Conservation (phyloP, 139 green algal species). For the Microglena sp. region DNA sequence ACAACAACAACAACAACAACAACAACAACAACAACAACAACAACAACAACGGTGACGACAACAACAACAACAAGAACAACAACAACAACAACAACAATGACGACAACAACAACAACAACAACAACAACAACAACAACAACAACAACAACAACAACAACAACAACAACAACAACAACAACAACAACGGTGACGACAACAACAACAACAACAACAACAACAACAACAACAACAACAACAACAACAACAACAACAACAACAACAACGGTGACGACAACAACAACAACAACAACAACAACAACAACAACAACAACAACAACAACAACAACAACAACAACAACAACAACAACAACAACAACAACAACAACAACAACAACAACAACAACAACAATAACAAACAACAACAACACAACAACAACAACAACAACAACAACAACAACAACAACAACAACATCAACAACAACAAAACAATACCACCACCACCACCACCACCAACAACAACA, state of each 20-base stretch:
- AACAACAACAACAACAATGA: not conserved
- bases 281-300: too few relatives aligned
- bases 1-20: not conserved
- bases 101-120: not conserved
- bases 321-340: too few relatives aligned
- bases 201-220: too few relatives aligned
- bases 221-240: too few relatives aligned
- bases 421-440: too few relatives aligned
- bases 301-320: too few relatives aligned
- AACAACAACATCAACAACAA: not conserved
- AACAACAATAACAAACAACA: too few relatives aligned
- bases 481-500: too few relatives aligned
- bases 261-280: too few relatives aligned
- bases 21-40: not conserved
- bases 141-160: not conserved
- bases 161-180: not conserved
- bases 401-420: too few relatives aligned
- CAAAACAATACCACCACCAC: too few relatives aligned
- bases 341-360: not conserved
- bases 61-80: not conserved
- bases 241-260: too few relatives aligned
- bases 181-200: not conserved
- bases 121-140: not conserved
- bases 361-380: conserved; percentile 3
- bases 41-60: not conserved